Evolutionary conservation across 108 stramenopile species (phyloP), one percentile per base, ranked within the genome.

Genomic region (Thalassiosira profunda): DNA sequence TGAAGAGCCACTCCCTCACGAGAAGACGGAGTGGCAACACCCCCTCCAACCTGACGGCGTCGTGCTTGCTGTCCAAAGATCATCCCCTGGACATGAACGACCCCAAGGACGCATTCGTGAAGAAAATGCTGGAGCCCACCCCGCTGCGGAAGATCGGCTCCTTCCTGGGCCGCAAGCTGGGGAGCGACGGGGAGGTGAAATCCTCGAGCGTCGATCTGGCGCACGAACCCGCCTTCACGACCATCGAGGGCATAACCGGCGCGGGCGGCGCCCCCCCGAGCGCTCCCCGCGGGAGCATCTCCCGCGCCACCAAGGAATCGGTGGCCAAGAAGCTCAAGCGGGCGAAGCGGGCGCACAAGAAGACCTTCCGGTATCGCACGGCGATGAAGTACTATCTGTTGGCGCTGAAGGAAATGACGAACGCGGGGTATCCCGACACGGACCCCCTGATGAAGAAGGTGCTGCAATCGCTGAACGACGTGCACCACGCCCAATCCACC

Each of bases 381-480:
- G 89, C 92, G 31, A 85, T 91, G 61, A 84, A 84, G 60, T 89
- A 86, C 59, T 87, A 84, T 55, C 62, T 90, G 10, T 67, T 78
- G n/a, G 86, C 87, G 0, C 47, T 88, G 8, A 72, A 88, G 15
- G 57, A 80, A 58, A 63, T 89, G 17, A 72, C 74, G 44, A 49
- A 57, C 12, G 83, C 85, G 4, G 70, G 75, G 25, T 82, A 88
- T 63, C 68, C 72, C 8, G 69, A 90, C 30, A 73, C 74, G 34
- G 84, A 94, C 40, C 85, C 88, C 9, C 62, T 84, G 1, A 66
- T 73, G 8, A 41, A 28, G 36, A 79, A 83, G 38, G 81, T 85
- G 6, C 53, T 91, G 11, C 58, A 65, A 57, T 49, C 58, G 15
- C 52, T 90, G 18, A 87, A 89, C 55, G 82, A 84, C 63, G 88